These are phyloP conservation scores for Trichomonas vaginalis DNA, from an alignment of 208 protist genomes.

Conservation along the genomic window DNA sequence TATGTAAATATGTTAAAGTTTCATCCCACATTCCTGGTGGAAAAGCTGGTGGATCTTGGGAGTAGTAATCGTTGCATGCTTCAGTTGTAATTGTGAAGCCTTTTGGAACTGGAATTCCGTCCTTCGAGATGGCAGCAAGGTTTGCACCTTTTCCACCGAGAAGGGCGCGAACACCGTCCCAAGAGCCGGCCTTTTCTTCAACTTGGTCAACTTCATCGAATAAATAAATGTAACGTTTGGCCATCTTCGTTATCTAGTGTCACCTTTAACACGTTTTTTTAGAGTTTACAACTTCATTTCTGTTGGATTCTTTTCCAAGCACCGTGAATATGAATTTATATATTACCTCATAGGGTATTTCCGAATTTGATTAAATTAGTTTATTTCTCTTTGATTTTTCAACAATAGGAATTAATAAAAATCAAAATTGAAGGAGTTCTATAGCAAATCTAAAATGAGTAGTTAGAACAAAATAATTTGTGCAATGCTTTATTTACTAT, in stretches of 20 bases:
- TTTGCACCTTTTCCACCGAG: not conserved
- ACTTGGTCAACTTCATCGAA: not conserved
- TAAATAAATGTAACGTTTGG: not conserved
- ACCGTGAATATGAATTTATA: too few relatives aligned
- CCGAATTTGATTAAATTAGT: too few relatives aligned
- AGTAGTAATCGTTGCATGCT: not conserved
- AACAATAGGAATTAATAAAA: too few relatives aligned
- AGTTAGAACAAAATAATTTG: too few relatives aligned
- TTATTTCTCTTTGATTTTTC: too few relatives aligned
- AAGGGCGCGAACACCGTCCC: not conserved
- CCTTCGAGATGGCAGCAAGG: not conserved
- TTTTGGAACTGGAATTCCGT: constrained; percentile 3
- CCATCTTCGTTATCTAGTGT: not conserved
- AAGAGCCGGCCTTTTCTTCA: not conserved
- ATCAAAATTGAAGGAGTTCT: too few relatives aligned
- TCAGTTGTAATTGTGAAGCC: not conserved
- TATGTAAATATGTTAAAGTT: not conserved
- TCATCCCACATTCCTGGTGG: not conserved
- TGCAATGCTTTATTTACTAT: too few relatives aligned
- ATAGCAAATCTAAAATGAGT: too few relatives aligned
- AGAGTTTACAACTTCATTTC: not conserved
- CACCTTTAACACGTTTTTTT: not conserved
- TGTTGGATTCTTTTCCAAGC: too few relatives aligned
- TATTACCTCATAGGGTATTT: too few relatives aligned
- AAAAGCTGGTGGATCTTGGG: not conserved